Percentiles rank a stretch among this genome's conserved stretches.
Conservation (phyloP, 768 basidiomycete genomes). For the Brasilioporus rufonigricans region DNA sequence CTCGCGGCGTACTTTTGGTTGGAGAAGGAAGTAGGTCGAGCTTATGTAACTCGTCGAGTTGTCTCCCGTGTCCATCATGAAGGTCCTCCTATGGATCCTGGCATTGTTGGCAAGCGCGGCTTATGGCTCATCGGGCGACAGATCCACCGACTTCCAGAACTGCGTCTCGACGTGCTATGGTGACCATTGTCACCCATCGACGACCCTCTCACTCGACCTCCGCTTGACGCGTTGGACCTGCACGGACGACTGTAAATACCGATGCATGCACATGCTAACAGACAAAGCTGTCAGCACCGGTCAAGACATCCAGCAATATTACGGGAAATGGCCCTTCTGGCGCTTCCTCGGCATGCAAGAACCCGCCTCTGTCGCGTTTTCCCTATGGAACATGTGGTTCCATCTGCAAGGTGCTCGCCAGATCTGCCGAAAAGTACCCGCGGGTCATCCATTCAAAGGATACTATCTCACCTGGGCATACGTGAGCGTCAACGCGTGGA, state of each 20-base stretch:
- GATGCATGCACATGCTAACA: slow-evolving; percentile 81
- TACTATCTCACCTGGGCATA: slow-evolving; percentile 68
- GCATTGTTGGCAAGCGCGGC: slow-evolving; percentile 6
- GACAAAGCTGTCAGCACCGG: slow-evolving; percentile 46
- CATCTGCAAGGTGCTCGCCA: slow-evolving; percentile 61
- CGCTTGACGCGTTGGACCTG: slow-evolving; percentile 85
- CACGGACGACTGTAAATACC: slow-evolving; percentile 82
- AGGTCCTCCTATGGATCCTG: slow-evolving; percentile 13
- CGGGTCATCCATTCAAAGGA: slow-evolving; percentile 61
- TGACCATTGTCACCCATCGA: slow-evolving; percentile 30
- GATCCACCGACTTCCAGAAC: slow-evolving; percentile 33
- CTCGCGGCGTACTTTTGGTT: not conserved
- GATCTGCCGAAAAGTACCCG: slow-evolving; percentile 47
- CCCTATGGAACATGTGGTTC: slow-evolving; percentile 76
- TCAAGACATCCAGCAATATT: slow-evolving; percentile 65
- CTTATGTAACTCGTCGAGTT: slow-evolving; percentile 18
- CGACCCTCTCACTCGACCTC: slow-evolving; percentile 51
- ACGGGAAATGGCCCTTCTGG: slow-evolving; percentile 98
- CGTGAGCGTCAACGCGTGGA: slow-evolving; percentile 85
- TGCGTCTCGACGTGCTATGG: slow-evolving; percentile 38
- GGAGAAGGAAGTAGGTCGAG: not conserved
- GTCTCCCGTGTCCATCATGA: slow-evolving; percentile 17
- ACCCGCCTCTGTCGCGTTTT: slow-evolving; percentile 89
- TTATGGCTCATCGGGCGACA: slow-evolving; percentile 33
- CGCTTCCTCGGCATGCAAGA: slow-evolving; percentile 89